phyloP scores from a whole-genome alignment of 805 yeast species.

The Saccharomycopsis lassenensis region DNA sequence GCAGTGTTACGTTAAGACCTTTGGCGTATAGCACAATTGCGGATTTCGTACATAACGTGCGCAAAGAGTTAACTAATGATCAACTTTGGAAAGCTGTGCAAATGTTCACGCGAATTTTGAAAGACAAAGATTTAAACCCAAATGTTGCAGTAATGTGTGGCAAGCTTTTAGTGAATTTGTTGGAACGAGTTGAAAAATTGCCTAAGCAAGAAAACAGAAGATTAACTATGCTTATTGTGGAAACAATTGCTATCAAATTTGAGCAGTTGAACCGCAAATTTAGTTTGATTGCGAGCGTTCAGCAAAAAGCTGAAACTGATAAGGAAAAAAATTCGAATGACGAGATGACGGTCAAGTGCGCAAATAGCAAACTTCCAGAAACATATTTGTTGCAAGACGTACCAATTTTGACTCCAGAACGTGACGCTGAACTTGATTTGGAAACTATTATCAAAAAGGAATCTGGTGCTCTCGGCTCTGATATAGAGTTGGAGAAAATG shows the following conservation, averaged over 20 bases:
- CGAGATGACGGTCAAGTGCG: too few relatives aligned
- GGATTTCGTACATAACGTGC: conserved; percentile 86
- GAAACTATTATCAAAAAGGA: conserved; percentile 27
- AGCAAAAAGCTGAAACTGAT: conserved; percentile 42
- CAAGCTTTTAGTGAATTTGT: conserved; percentile 72
- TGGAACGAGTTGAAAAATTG: conserved; percentile 75
- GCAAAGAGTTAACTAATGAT: conserved; percentile 67
- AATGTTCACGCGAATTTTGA: conserved; percentile 68
- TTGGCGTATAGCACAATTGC: conserved; percentile 93
- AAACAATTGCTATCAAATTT: conserved; percentile 78
- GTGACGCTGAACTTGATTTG: conserved; percentile 26
- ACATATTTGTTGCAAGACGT: conserved; percentile 18
- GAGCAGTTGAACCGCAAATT: conserved; percentile 63
- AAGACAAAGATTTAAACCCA: conserved; percentile 71
- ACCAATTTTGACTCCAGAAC: conserved; percentile 2
- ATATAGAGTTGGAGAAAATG: conserved; percentile 24
- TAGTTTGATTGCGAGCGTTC: too few relatives aligned
- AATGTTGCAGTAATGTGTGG: conserved; percentile 97
- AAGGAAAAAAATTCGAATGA: too few relatives aligned
- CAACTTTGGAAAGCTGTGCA: conserved; percentile 84
- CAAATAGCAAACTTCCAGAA: conserved; percentile 27
- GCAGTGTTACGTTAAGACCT: conserved; percentile 82
- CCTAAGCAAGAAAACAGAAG: conserved; percentile 63
- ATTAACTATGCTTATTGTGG: conserved; percentile 73
- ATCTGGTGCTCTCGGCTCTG: conserved; percentile 20